Conservation (phyloP, 1,284 basidiomycete species). For the Cutaneotrichosporon sp. region DNA sequence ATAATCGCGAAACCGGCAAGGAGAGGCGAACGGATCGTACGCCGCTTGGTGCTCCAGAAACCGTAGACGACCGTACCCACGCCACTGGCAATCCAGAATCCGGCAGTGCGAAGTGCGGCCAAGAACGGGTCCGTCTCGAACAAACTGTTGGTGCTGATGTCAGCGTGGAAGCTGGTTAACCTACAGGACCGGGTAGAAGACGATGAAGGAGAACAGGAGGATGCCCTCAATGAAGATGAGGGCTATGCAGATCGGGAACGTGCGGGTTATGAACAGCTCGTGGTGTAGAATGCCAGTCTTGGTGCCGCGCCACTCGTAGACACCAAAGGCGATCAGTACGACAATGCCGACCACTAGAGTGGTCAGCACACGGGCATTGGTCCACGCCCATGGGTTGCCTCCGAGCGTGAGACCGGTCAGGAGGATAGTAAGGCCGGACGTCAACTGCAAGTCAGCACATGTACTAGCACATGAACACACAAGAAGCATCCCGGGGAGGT, state of each 20-base stretch:
- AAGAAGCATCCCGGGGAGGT: conserved; percentile 14
- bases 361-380: conserved; percentile 7
- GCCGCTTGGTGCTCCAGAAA: conserved; percentile 19
- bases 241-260: conserved; percentile 20
- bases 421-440: conserved; percentile 3
- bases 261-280: conserved; percentile 23
- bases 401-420: conserved; percentile 13
- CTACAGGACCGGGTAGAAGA: conserved; percentile 24
- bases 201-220: conserved; percentile 18
- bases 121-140: conserved; percentile 21
- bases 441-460: conserved; percentile 9
- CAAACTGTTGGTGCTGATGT: conserved; percentile 15
- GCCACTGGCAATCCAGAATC: conserved; percentile 15
- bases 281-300: conserved; percentile 22
- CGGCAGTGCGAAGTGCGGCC: conserved; percentile 3
- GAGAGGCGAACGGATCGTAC: conserved; percentile 20
- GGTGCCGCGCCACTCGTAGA: conserved; percentile 21
- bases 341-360: conserved; percentile 15
- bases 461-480: background rate
- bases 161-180: background rate
- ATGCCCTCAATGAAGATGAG: conserved; percentile 28
- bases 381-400: conserved; percentile 20
- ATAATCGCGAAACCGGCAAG: conserved; percentile 22
- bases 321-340: conserved; percentile 3
- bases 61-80: conserved; percentile 18